These are phyloP conservation scores for Colletotrichum godetiae DNA, from an alignment of 2,329 filamentous ascomycete genomes.

Conservation along the genomic window DNA sequence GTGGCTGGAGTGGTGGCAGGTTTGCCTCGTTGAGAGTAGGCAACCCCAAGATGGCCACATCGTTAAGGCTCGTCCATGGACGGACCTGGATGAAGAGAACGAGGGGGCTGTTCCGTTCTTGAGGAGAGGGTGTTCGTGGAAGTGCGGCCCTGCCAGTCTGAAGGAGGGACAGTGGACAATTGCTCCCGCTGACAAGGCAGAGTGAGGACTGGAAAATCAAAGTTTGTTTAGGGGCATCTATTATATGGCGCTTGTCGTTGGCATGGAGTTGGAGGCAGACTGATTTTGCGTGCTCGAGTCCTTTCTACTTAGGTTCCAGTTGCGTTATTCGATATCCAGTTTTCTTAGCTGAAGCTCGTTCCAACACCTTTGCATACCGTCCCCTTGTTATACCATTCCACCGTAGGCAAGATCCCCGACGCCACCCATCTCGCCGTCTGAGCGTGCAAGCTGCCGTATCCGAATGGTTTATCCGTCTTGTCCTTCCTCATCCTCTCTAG, in stretches of 20 bases:
- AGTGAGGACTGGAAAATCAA: neutral
- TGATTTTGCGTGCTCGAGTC: neutral
- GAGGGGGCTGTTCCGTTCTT: constrained; percentile 59
- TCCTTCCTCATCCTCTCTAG: constrained; percentile 52
- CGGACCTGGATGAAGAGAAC: constrained; percentile 37
- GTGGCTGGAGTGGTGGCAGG: constrained; percentile 73
- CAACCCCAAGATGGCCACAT: neutral
- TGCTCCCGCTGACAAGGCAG: neutral
- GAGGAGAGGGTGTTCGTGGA: constrained; percentile 62
- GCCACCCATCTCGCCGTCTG: constrained; percentile 71
- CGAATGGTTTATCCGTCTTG: constrained; percentile 61
- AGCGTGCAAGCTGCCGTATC: constrained; percentile 66
- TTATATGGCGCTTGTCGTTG: neutral
- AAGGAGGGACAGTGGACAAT: constrained; percentile 39
- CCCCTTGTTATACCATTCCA: constrained; percentile 64
- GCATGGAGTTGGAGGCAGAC: constrained; percentile 16
- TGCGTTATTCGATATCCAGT: constrained; percentile 3
- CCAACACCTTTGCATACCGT: constrained; percentile 60
- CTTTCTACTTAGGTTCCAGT: neutral
- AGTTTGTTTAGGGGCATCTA: neutral
- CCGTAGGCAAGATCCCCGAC: constrained; percentile 59
- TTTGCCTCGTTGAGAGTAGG: constrained; percentile 38
- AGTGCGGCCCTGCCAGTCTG: constrained; percentile 55
- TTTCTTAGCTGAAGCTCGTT: constrained; percentile 20
- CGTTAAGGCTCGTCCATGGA: constrained; percentile 25